Evolutionary conservation across 2,329 filamentous ascomycete genomes (phyloP), one percentile per base, ranked within the genome.

Genomic region (Fusarium pseudograminearum): DNA sequence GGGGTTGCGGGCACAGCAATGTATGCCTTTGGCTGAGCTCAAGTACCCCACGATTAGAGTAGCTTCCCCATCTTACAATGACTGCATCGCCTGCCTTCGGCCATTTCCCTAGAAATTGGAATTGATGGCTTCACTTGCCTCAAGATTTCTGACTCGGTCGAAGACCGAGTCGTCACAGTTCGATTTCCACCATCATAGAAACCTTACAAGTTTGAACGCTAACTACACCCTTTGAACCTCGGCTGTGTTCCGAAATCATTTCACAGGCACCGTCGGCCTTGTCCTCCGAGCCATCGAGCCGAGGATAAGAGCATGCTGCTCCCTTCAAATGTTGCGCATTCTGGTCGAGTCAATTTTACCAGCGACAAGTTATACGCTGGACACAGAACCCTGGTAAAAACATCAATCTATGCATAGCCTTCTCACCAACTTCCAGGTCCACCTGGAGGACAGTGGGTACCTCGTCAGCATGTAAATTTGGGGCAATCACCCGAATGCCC

Each of bases 101-200:
- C 28, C 15, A 33, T 48, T 24, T 11, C 11, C 11, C 18, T 26
- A 9, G 9, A 20, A 51, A 24, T 18, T 20, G 18, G 24, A 38
- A 40, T 15, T n/a, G 34, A 26, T 38, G 24, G 33, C 34, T 50
- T 50, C 41, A 58, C 28, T 34, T 40, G 44, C 44, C 11, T 46
- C 20, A 47, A 40, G 26, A 40, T n/a, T 20, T 20, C 28, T 18
- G 20, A 52, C 50, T 71, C 69, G 69, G 69, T 52, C 22, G 15
- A 50, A 46, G 69, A 54, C 69, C 69, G 69, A 71, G 65, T 44
- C 12, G 30, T 24, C 22, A 31, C 36, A 24, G 44, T 48, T 42
- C 31, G 16, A 46, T 50, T 45, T 54, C 20, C 18, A 28, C 38
- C 14, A 16, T 52, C 48, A 45, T 38, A 22, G 44, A 40, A 52